Percentiles rank a stretch among this genome's conserved stretches.
Evolutionary conservation across 441 rosid species (phyloP).

Genomic region (Pelargonium myrrhifolium): DNA sequence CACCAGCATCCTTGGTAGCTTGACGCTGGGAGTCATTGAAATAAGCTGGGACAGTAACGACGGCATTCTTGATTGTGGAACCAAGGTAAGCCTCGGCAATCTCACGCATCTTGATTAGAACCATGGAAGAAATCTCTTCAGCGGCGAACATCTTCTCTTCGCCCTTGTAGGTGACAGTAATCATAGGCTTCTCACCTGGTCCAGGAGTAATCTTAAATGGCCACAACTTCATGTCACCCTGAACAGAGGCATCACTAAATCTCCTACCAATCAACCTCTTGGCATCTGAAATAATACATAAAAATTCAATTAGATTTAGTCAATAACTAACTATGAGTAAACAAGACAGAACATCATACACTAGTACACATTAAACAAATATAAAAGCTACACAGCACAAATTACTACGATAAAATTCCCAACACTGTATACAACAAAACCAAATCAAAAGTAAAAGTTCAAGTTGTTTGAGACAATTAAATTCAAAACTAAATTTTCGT

Average conservation of each 20-base stretch:
- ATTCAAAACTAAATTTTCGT: too few relatives aligned
- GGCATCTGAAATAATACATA: conserved; percentile 30
- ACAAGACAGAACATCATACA: too few relatives aligned
- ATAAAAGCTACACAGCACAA: too few relatives aligned
- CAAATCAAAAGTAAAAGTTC: too few relatives aligned
- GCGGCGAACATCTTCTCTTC: conserved; percentile 53
- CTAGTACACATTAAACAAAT: too few relatives aligned
- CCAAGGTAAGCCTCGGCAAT: conserved; percentile 54
- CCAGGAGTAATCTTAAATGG: conserved; percentile 51
- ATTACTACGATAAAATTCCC: too few relatives aligned
- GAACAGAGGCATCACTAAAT: conserved; percentile 41
- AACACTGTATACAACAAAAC: too few relatives aligned
- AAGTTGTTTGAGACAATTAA: too few relatives aligned
- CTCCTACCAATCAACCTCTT: conserved; percentile 60
- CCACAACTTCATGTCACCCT: conserved; percentile 44
- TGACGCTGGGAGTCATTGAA: conserved; percentile 42
- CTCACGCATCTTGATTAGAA: conserved; percentile 43
- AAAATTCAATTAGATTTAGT: too few relatives aligned
- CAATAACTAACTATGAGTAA: too few relatives aligned
- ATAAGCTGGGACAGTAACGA: conserved; percentile 56
- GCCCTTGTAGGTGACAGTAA: conserved; percentile 39
- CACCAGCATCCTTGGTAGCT: conserved; percentile 27
- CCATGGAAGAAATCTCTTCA: conserved; percentile 44
- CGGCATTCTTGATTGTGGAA: conserved; percentile 36
- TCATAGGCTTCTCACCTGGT: conserved; percentile 56